phyloP scores from a whole-genome alignment of 352 stramenopile genomes.

The Phytophthora syringae region DNA sequence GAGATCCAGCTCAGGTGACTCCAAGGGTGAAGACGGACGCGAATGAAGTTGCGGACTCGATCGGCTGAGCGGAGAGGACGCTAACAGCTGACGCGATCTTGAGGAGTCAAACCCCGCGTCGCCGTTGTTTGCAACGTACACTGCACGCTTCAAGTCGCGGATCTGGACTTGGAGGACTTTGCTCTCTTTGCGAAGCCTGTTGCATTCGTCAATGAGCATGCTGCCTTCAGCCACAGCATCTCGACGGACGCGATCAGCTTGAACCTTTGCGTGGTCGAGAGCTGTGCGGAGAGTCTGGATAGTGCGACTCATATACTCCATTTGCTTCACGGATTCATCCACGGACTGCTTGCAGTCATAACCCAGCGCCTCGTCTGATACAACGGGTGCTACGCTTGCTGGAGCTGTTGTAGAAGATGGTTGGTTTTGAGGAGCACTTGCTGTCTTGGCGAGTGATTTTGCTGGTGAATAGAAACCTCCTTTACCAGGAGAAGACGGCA shows the following conservation, averaged over 20 bases:
- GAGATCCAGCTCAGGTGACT: slow-evolving; percentile 25
- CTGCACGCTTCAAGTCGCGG: slow-evolving; percentile 58
- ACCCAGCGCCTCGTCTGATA: slow-evolving; percentile 57
- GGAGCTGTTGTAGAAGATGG: background rate
- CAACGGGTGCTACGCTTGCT: background rate
- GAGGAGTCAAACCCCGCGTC: slow-evolving; percentile 8
- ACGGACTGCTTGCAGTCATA: slow-evolving; percentile 84
- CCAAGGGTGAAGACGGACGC: slow-evolving; percentile 22
- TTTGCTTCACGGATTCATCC: slow-evolving; percentile 77
- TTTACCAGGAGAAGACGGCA: slow-evolving; percentile 21
- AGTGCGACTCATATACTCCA: slow-evolving; percentile 83
- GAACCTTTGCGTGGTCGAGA: slow-evolving; percentile 73
- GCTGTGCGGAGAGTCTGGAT: slow-evolving; percentile 67
- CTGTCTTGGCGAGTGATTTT: slow-evolving; percentile 13
- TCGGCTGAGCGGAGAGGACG: slow-evolving; percentile 24
- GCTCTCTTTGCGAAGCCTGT: slow-evolving; percentile 78
- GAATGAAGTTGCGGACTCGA: slow-evolving; percentile 46
- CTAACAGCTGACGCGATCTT: slow-evolving; percentile 6
- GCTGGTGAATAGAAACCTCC: slow-evolving; percentile 33
- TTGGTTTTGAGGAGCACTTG: slow-evolving; percentile 11
- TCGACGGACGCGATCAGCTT: slow-evolving; percentile 68
- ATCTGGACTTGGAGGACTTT: slow-evolving; percentile 70
- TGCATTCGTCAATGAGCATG: slow-evolving; percentile 84
- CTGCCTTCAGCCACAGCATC: slow-evolving; percentile 82
- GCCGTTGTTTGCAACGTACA: slow-evolving; percentile 16